Evolutionary conservation across 345 rosid genomes (phyloP), one percentile per base, ranked within the genome.

Genomic region (Chamaenerion angustifolium): DNA sequence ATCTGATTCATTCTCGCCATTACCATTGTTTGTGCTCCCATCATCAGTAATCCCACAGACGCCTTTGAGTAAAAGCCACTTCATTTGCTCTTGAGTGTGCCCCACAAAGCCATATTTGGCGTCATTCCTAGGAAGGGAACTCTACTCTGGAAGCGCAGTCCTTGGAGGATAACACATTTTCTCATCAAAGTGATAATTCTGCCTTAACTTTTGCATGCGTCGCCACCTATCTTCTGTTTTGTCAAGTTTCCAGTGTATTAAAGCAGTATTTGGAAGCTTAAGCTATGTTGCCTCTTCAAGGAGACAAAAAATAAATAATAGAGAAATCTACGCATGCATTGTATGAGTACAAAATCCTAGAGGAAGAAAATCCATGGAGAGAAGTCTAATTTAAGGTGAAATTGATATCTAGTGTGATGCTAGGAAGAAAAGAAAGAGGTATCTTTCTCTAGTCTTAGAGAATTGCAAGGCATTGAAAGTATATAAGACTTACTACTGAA

Each of bases 51-150:
- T 81, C 62, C 64, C 77, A 18, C 69, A 80, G 43, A 83, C 76
- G 54, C 95, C 94, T 72, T 90, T 83, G 49, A 90, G 76, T 52
- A 90, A 65, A 73, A 83, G 83, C 57, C 46, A 81, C 84, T 83
- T 90, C 98, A 90, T 90, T 78, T 86, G 94, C 67, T 81, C 95
- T 57, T 95, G 98, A 69, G 83, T 69, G 63, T 90, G 95, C 60
- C 85, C 90, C 68, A 71, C 92, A 65, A 71, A 70, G 60, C 76
- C 68, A 60, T 69, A 64, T 71, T 76, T 81, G 63, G 59, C 70
- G 66, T 83, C 95, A 59, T 44, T 70, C 51, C 52, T 59, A 42
- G 68, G 51, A 66, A 57, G 60, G 60, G 59, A 41, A 56, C 68
- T 55, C 69, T 79, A 94, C 18, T 64, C 64, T 56, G 57, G 56